A percentile compares a stretch with the other conserved stretches of the same genome.
Conservation (phyloP, 2,329 filamentous ascomycete genomes). For the Neurospora crassa region DNA sequence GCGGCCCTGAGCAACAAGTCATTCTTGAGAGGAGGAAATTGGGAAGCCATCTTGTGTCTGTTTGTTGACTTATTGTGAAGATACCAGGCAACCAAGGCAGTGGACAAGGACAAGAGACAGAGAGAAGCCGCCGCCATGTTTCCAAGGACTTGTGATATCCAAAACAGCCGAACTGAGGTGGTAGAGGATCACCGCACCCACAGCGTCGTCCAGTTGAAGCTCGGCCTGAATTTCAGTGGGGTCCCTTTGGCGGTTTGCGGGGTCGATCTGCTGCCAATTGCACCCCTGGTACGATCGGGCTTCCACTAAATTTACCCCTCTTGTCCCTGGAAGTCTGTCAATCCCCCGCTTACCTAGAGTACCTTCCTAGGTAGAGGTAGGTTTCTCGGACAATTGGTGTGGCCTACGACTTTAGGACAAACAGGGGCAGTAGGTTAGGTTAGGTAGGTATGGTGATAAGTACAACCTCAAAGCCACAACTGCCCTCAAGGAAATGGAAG, state of each 20-base stretch:
- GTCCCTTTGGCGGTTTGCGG: neutral
- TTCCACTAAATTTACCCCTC: neutral
- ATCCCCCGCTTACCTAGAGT: too few relatives aligned
- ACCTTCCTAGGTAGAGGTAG: too few relatives aligned
- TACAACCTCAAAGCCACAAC: too few relatives aligned
- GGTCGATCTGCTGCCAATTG: neutral
- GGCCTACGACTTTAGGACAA: neutral
- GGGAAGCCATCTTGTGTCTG: neutral
- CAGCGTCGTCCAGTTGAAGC: neutral
- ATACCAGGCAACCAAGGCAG: neutral
- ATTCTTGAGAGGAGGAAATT: slow-evolving; percentile 80
- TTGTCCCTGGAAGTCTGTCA: too few relatives aligned
- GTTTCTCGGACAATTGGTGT: neutral
- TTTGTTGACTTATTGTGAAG: neutral
- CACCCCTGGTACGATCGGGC: neutral
- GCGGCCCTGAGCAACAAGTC: slow-evolving; percentile 86
- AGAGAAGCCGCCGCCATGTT: neutral
- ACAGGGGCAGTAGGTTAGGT: too few relatives aligned
- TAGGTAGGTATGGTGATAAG: too few relatives aligned
- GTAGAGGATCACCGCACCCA: neutral
- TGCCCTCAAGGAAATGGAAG: neutral
- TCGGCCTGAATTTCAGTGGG: neutral
- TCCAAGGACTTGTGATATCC: neutral
- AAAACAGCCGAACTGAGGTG: neutral
- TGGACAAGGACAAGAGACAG: neutral